A percentile compares a stretch with the other conserved stretches of the same genome.
phyloP scores from a whole-genome alignment of 2,329 filamentous ascomycete species.

The Karstenula rhodostoma region DNA sequence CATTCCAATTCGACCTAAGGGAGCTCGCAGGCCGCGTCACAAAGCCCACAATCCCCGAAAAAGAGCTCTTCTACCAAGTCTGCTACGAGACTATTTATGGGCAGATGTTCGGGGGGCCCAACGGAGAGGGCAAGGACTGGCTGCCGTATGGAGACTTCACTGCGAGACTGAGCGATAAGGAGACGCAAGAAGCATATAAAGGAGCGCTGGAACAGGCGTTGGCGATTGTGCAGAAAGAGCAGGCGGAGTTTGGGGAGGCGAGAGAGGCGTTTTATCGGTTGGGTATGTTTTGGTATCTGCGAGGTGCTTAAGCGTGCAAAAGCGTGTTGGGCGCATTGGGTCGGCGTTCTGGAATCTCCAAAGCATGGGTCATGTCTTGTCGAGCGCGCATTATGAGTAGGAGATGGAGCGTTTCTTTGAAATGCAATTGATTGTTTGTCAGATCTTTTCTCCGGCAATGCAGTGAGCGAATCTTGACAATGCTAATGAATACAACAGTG shows the following conservation, averaged over 20 bases:
- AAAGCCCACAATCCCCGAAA: not conserved
- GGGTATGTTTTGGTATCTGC: conserved; percentile 13
- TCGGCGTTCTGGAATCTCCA: conserved; percentile 1
- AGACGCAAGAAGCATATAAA: conserved; percentile 4
- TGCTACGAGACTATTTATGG: conserved; percentile 8
- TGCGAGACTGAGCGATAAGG: not conserved
- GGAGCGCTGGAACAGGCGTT: conserved; percentile 10
- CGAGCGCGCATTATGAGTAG: not conserved
- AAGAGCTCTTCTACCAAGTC: conserved; percentile 13
- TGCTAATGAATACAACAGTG: conserved; percentile 11
- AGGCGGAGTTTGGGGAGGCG: conserved; percentile 4
- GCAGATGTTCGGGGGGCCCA: conserved; percentile 2
- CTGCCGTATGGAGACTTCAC: conserved; percentile 6
- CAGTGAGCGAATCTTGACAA: conserved; percentile 8
- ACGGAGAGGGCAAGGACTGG: not conserved
- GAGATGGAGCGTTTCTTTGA: not conserved
- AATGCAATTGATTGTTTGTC: conserved; percentile 6
- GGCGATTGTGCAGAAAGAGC: not conserved
- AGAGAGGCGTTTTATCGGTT: conserved; percentile 10
- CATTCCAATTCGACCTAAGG: conserved; percentile 7
- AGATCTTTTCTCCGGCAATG: conserved; percentile 6
- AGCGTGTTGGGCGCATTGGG: not conserved
- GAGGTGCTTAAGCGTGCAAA: not conserved
- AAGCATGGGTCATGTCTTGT: not conserved
- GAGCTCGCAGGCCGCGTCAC: conserved; percentile 5